Percentiles rank a stretch among this genome's conserved stretches.
phyloP scores from a whole-genome alignment of 2,329 filamentous ascomycete genomes.

The Ascocoryne sarcoides region DNA sequence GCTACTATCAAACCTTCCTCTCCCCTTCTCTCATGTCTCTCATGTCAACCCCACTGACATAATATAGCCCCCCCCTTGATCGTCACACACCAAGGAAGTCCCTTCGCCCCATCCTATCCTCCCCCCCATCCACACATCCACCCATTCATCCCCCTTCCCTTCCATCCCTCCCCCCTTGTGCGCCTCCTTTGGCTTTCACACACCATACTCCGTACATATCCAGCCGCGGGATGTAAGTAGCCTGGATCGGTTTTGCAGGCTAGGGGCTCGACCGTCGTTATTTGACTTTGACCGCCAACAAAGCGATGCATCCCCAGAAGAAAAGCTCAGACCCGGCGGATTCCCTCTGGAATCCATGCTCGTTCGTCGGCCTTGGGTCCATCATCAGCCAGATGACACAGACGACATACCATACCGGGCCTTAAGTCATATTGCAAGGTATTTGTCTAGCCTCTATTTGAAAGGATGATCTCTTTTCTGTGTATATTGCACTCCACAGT shows the following conservation, averaged over 20 bases:
- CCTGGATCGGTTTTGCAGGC: conserved; percentile 22
- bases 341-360: conserved; percentile 18
- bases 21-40: conserved; percentile 1
- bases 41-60: conserved; percentile 9
- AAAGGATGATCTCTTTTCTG: conserved; percentile 21
- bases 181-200: conserved; percentile 8
- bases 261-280: conserved; percentile 20
- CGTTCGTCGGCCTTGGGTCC: conserved; percentile 22
- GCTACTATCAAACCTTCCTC: not conserved
- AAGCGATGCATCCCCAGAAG: conserved; percentile 25
- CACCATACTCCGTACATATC: conserved; percentile 12
- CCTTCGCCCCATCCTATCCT: conserved; percentile 7
- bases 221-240: conserved; percentile 21
- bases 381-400: conserved; percentile 28
- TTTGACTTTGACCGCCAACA: conserved; percentile 27
- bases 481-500: conserved; percentile 13
- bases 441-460: conserved; percentile 24
- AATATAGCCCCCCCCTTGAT: conserved; percentile 19
- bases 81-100: conserved; percentile 14
- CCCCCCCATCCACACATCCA: too few relatives aligned
- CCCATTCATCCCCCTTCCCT: too few relatives aligned
- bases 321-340: conserved; percentile 27
- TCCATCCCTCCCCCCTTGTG: conserved; percentile 4
- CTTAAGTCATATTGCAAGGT: conserved; percentile 26
- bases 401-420: conserved; percentile 29